Conservation (phyloP, 1,139 yeast genomes). For the Yamadazyma triangularis region DNA sequence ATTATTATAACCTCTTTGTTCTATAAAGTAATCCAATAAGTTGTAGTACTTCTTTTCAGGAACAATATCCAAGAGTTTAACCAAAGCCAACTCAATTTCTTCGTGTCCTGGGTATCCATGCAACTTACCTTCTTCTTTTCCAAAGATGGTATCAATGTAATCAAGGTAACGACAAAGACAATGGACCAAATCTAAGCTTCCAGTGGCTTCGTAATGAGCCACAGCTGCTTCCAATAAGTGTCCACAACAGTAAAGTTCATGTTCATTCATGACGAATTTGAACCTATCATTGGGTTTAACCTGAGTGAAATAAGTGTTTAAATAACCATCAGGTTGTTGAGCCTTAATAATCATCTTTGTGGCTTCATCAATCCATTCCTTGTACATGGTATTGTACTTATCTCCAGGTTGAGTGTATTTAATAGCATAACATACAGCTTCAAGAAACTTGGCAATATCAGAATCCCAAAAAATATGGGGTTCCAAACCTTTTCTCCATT, state of each 20-base stretch:
- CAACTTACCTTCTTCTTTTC: conserved; percentile 11
- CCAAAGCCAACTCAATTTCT: conserved; percentile 19
- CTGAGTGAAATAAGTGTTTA: conserved; percentile 17
- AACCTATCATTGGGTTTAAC: conserved; percentile 15
- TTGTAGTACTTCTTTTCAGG: conserved; percentile 12
- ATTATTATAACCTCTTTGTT: conserved; percentile 16
- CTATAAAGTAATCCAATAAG: conserved; percentile 15
- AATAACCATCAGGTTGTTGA: conserved; percentile 19
- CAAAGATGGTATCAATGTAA: conserved; percentile 12
- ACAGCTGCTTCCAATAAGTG: conserved; percentile 19
- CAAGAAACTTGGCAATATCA: conserved; percentile 19
- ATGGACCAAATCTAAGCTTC: conserved; percentile 12
- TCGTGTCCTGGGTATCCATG: conserved; percentile 23
- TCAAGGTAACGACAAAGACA: conserved; percentile 15
- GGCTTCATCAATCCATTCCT: conserved; percentile 14
- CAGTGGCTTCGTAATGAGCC: conserved; percentile 16
- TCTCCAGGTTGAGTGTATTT: conserved; percentile 11
- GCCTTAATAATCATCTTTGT: conserved; percentile 15
- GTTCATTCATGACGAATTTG: conserved; percentile 14
- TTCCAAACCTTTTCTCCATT: conserved; percentile 7
- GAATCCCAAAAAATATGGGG: conserved; percentile 23
- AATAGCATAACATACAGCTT: conserved; percentile 16
- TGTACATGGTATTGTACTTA: conserved; percentile 7
- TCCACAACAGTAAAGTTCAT: conserved; percentile 20
- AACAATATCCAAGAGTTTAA: conserved; percentile 13